phyloP scores from a whole-genome alignment of 2,329 filamentous ascomycete genomes.

The Trichoderma aggressivum region DNA sequence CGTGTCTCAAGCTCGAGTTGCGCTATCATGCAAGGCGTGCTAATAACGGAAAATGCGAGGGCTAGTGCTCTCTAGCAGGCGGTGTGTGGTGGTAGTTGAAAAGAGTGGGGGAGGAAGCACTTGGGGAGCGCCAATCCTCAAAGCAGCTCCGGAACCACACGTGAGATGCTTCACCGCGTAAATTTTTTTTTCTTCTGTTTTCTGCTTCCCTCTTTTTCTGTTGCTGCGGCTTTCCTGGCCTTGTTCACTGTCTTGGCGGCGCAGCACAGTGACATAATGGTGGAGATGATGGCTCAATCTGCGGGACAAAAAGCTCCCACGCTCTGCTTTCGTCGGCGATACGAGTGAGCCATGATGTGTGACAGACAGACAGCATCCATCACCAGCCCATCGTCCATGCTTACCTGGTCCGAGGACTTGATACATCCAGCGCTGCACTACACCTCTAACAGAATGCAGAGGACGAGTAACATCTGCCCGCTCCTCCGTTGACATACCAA shows the following conservation, averaged over 20 bases:
- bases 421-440: neutral
- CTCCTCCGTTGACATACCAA: neutral
- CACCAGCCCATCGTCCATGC: neutral
- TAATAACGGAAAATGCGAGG: constrained; percentile 13
- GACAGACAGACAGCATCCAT: neutral
- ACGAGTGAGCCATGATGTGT: neutral
- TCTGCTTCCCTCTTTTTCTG: neutral
- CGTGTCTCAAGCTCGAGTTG: constrained; percentile 1
- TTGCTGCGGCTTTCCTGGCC: neutral
- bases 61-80: constrained; percentile 5
- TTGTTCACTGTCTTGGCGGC: constrained; percentile 10
- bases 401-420: neutral
- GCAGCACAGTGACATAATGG: constrained; percentile 16
- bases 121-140: constrained; percentile 6
- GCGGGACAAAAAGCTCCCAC: neutral
- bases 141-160: constrained; percentile 2
- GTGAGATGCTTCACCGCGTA: constrained; percentile 18
- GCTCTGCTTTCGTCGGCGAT: constrained; percentile 12
- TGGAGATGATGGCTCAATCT: neutral
- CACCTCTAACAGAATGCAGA: neutral
- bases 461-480: neutral
- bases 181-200: neutral
- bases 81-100: constrained; percentile 11
- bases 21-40: constrained; percentile 17
- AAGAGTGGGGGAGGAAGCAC: neutral